Conservation (phyloP, 129 eudicot species). For the Sambucus nigra region DNA sequence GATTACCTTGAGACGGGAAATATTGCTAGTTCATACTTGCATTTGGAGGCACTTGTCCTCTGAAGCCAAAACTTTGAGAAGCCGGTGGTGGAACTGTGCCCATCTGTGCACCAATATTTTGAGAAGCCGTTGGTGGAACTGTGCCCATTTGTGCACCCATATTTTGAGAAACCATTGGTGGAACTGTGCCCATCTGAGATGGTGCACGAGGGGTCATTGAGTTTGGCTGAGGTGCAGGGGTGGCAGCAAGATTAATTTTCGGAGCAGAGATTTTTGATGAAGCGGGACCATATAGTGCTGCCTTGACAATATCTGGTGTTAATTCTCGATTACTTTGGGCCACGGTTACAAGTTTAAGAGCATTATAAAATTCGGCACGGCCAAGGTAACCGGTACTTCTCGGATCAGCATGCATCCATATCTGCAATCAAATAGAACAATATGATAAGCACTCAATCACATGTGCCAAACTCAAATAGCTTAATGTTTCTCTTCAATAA, state of each 20-base stretch:
- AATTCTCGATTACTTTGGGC: conserved; percentile 91
- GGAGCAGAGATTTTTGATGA: conserved; percentile 90
- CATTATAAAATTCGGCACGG: conserved; percentile 82
- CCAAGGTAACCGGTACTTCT: conserved; percentile 76
- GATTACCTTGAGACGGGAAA: conserved; percentile 51
- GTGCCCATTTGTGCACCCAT: too few relatives aligned
- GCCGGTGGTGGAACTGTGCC: too few relatives aligned
- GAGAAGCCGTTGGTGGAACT: too few relatives aligned
- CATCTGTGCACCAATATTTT: too few relatives aligned
- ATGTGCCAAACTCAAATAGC: too few relatives aligned
- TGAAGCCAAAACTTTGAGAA: conserved; percentile 53
- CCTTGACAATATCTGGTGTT: conserved; percentile 87
- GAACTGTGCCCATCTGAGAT: conserved; percentile 30
- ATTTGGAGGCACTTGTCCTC: conserved; percentile 54
- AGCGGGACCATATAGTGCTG: conserved; percentile 84
- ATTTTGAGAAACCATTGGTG: conserved; percentile 42
- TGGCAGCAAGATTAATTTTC: conserved; percentile 55
- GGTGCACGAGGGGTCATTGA: conserved; percentile 41
- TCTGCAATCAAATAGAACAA: conserved; percentile 40
- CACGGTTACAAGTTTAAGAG: conserved; percentile 90
- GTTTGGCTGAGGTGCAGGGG: conserved; percentile 50
- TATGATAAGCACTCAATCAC: too few relatives aligned
- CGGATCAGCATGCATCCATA: conserved; percentile 95
- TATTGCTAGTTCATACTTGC: conserved; percentile 44
- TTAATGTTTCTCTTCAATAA: too few relatives aligned